phyloP scores from a whole-genome alignment of 1,284 basidiomycete species.

The Wolfiporia cocos region DNA sequence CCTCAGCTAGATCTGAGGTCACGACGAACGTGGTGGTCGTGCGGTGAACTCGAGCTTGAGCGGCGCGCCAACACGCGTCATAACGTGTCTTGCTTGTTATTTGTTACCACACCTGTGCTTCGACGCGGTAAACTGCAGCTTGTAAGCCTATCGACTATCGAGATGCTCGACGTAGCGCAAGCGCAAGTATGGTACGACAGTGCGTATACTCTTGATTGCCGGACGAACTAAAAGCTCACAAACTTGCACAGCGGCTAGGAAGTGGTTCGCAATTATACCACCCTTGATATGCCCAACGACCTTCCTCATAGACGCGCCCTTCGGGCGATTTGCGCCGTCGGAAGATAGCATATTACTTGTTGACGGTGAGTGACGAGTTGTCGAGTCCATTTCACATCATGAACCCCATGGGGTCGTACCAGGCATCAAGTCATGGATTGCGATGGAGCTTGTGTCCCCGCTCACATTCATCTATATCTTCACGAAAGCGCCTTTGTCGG shows the following conservation, averaged over 20 bases:
- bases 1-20: background rate
- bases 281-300: slow-evolving; percentile 23
- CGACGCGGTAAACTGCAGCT: no score
- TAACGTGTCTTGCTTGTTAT: no score
- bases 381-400: no score
- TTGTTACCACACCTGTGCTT: no score
- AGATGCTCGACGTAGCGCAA: background rate
- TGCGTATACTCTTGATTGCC: background rate
- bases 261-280: slow-evolving; percentile 28
- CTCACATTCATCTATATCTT: slow-evolving; percentile 47
- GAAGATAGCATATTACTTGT: slow-evolving; percentile 41
- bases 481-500: slow-evolving; percentile 40
- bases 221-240: background rate
- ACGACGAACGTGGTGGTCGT: no score
- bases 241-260: slow-evolving; percentile 21
- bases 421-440: slow-evolving; percentile 66
- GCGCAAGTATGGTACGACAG: slow-evolving; percentile 3
- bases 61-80: no score
- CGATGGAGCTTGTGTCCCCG: slow-evolving; percentile 84
- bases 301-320: slow-evolving; percentile 58
- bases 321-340: slow-evolving; percentile 67
- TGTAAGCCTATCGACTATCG: no score
- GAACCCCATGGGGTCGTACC: no score
- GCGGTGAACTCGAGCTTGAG: no score
- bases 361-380: slow-evolving; percentile 36